phyloP scores from a whole-genome alignment of 2,329 filamentous ascomycete genomes.

The Clathrospora elynae region DNA sequence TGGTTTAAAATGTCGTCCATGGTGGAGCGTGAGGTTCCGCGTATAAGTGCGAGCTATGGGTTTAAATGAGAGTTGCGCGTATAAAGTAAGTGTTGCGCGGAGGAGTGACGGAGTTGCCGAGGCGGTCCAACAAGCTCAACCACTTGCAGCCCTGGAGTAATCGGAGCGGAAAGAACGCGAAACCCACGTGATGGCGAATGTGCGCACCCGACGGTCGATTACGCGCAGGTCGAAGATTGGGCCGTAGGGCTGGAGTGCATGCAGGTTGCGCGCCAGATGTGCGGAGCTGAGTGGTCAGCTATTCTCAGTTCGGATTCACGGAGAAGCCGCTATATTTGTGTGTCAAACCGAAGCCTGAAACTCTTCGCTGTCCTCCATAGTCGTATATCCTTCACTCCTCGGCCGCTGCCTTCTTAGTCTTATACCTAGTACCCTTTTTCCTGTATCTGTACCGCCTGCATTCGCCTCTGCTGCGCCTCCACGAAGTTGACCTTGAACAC shows the following conservation, averaged over 20 bases:
- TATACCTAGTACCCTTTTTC: background rate
- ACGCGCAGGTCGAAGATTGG: slow-evolving; percentile 14
- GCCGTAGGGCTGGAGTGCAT: slow-evolving; percentile 17
- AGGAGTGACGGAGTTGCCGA: no score
- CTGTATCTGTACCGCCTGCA: no score
- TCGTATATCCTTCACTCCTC: background rate
- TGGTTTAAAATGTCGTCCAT: slow-evolving; percentile 53
- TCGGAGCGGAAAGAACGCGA: no score
- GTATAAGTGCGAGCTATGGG: background rate
- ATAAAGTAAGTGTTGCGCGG: no score
- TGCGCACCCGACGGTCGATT: no score
- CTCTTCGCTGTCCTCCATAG: background rate
- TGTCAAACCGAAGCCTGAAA: slow-evolving; percentile 2
- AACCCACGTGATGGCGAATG: no score
- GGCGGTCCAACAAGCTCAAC: no score
- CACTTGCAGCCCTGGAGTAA: no score
- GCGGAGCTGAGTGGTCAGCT: slow-evolving; percentile 30
- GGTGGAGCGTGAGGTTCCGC: slow-evolving; percentile 1
- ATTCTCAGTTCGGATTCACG: slow-evolving; percentile 13
- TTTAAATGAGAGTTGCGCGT: no score
- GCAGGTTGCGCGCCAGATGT: slow-evolving; percentile 30
- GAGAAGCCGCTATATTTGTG: no score
- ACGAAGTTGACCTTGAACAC: no score
- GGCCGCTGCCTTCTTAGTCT: background rate
- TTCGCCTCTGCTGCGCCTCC: no score